A percentile compares a stretch with the other conserved stretches of the same genome.
These are phyloP conservation scores for Gnetum montanum DNA, from an alignment of 75 land plant genomes.

Conservation along the genomic window DNA sequence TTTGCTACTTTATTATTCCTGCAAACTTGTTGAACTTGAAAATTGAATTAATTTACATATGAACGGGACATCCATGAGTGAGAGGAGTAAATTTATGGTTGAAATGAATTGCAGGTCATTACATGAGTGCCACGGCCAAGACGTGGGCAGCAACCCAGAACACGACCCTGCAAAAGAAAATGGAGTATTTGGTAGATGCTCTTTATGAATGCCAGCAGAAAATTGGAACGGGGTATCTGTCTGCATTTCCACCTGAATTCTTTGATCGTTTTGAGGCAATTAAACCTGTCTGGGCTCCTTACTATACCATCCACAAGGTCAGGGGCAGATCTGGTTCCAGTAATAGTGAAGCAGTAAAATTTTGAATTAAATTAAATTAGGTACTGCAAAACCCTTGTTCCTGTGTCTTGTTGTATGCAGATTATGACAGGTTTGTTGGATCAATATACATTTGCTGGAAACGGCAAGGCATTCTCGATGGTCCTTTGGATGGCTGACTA, in stretches of 20 bases:
- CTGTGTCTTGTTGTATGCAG: no score
- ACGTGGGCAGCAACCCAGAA: conserved; percentile 90
- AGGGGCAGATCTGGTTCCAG: neutral
- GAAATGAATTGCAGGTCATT: conserved; percentile 82
- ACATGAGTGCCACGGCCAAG: conserved; percentile 76
- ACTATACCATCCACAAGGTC: conserved; percentile 94
- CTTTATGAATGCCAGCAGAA: conserved; percentile 53
- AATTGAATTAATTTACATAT: no score
- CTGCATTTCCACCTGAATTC: conserved; percentile 75
- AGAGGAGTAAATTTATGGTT: no score
- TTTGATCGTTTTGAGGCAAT: conserved; percentile 82
- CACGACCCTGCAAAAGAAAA: conserved; percentile 37
- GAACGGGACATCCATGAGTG: no score
- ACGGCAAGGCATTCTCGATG: conserved; percentile 52
- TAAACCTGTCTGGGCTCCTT: conserved; percentile 82
- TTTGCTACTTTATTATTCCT: no score
- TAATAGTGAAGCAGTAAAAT: neutral
- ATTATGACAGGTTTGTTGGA: conserved; percentile 82
- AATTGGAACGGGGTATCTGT: conserved; percentile 79
- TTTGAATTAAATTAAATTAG: neutral
- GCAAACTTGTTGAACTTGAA: no score
- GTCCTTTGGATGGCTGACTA: conserved; percentile 71
- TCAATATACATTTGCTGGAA: conserved; percentile 55
- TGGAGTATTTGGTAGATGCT: conserved; percentile 50
- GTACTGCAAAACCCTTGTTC: neutral